Base-by-base conservation (phyloP, 2,329 filamentous ascomycete genomes). In the Beauveria brongniartii region DNA sequence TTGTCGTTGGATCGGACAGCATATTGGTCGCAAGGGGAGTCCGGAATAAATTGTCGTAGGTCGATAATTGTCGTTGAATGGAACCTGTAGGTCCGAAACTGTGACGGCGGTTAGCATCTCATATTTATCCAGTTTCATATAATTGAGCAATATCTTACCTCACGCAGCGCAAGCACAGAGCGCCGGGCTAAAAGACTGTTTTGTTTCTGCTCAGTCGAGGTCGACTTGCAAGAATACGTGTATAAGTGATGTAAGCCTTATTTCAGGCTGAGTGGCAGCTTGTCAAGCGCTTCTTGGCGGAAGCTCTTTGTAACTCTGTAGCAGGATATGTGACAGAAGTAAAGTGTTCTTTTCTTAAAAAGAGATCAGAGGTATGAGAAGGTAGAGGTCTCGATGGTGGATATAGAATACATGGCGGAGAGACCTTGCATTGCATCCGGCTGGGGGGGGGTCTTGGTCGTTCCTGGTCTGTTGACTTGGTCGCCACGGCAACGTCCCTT, bases 161-260 rank as follows among this genome's bases (percentile, higher is more conserved):
- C 87, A 87, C 87, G 87, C 87, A 91, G 86, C 82, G 86, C 87
- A 88, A 90, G 86, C 87, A 76, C 85, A 86, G 84, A 82, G 83
- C 85, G 88, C 87, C 88, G 88, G 89, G 88, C 86, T 81, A 77
- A 69, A 71, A 66, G 65, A 71, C 69, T 67, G 63, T 69, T 71
- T 46, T 54, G 64, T 72, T 78, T 70, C 76, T 77, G 70, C 75
- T 80, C 80, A 82, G 78, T 78, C 75, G 74, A 70, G 65, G 70
- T 69, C 69, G 77, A 77, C 74, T 74, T 74, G 67, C 67, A 66
- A 63, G 63, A 65, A 59, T 55, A 63, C 50, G 28, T 58, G 50
- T 59, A 50, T 59, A 61, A 58, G 61, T 54, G 58, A 56, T 65
- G 62, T 55, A 51, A 68, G 66, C 71, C 72, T 72, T 71, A 65